Evolutionary conservation across 1,139 yeast genomes (phyloP).

Genomic region (Sporopachydermia cereana): DNA sequence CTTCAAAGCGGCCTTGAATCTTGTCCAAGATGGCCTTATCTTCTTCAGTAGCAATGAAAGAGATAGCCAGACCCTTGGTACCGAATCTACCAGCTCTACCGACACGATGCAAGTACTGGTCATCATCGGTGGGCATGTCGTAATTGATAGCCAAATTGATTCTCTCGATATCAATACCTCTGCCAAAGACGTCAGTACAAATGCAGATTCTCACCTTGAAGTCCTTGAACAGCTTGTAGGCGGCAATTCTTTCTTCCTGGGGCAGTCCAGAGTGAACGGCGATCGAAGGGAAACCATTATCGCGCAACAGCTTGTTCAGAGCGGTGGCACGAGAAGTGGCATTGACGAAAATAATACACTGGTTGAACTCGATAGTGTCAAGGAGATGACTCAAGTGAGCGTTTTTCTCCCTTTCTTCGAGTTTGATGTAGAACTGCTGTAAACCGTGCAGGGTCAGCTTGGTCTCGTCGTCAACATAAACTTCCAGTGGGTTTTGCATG

Average conservation of each 20-base stretch:
- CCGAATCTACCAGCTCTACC: constrained; percentile 99
- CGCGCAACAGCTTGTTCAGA: constrained; percentile 78
- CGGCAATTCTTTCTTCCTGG: constrained; percentile 96
- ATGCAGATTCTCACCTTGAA: constrained; percentile 98
- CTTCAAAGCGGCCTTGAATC: constrained; percentile 96
- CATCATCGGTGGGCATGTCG: constrained; percentile 86
- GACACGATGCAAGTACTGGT: constrained; percentile 96
- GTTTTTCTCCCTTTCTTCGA: constrained; percentile 88
- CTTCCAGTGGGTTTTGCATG: constrained; percentile 96
- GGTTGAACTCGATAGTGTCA: constrained; percentile 93
- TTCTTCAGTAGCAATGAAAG: constrained; percentile 75
- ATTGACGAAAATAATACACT: constrained; percentile 92
- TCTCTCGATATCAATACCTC: constrained; percentile 99
- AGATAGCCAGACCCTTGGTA: constrained; percentile 94
- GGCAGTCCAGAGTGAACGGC: constrained; percentile 94
- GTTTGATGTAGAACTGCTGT: constrained; percentile 89
- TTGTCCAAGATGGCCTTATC: constrained; percentile 86
- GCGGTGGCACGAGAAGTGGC: constrained; percentile 89
- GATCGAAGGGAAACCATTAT: constrained; percentile 93
- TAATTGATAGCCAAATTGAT: constrained; percentile 96
- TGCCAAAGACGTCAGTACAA: constrained; percentile 95
- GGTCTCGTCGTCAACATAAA: constrained; percentile 95
- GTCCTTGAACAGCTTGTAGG: constrained; percentile 93
- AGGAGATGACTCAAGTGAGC: constrained; percentile 84
- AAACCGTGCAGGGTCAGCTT: constrained; percentile 95